Percentiles rank a stretch among this genome's conserved stretches.
phyloP scores from a whole-genome alignment of 176 grass and related monocot species.

The Neostapfia colusana region DNA sequence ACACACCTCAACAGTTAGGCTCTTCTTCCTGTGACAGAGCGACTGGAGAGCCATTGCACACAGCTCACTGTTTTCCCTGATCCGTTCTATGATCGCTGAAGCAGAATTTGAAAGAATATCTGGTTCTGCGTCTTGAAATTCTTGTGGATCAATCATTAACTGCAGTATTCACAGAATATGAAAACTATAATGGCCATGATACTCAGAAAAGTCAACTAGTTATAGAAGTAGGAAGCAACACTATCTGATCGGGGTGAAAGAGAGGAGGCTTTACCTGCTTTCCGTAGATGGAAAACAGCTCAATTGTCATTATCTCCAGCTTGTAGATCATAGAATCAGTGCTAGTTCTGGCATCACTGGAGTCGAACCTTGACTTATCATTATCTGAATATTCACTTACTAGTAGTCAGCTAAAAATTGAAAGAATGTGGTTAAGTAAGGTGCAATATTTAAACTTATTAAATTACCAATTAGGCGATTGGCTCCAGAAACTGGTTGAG shows the following conservation, averaged over 20 bases:
- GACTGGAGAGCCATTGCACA: conserved; percentile 60
- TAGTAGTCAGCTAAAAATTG: conserved; percentile 25
- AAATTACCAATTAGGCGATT: conserved; percentile 57
- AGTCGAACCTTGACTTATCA: conserved; percentile 56
- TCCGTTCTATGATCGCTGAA: conserved; percentile 67
- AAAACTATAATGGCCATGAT: conserved; percentile 23
- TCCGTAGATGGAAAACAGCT: conserved; percentile 80
- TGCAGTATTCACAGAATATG: conserved; percentile 43
- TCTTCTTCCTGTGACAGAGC: conserved; percentile 87
- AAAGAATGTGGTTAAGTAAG: conserved; percentile 14
- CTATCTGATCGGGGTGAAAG: conserved; percentile 7
- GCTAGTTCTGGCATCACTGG: conserved; percentile 37
- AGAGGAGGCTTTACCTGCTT: conserved; percentile 57
- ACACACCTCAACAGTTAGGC: conserved; percentile 73
- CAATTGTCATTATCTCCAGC: conserved; percentile 79
- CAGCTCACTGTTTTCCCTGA: conserved; percentile 54
- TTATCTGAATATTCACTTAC: conserved; percentile 53
- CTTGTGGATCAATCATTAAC: conserved; percentile 72
- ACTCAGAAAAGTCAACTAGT: conserved; percentile 9
- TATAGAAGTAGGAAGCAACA: conserved; percentile 29
- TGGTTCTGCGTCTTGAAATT: conserved; percentile 89
- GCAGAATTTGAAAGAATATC: conserved; percentile 82
- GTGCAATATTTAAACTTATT: conserved; percentile 11
- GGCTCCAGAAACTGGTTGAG: conserved; percentile 41
- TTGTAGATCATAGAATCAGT: conserved; percentile 80